Evolutionary conservation across 108 stramenopile genomes (phyloP), one percentile per base, ranked within the genome.

Genomic region (Nitzschia palea): DNA sequence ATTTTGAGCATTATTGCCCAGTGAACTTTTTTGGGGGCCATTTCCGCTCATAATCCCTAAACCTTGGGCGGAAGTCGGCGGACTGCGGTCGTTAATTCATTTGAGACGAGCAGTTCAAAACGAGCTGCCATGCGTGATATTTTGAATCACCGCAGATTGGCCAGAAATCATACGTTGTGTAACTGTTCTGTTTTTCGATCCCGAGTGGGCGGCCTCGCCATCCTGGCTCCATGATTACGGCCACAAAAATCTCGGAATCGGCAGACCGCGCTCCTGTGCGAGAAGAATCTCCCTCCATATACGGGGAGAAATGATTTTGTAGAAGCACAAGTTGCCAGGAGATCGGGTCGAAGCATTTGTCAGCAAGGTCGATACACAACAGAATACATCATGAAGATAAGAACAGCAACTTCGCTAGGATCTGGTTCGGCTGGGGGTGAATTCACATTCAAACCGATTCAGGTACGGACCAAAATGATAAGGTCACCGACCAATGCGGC

Each of bases 391-490:
- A 67, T 56, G 37, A 73, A 29, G 71, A 35, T 64, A 30, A 44
- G 56, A 65, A 27, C 62, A 28, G 44, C 20, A 6, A 43, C 30
- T 68, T 25, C 71, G 55, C 63, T 57, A 22, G 63, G 26, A 40
- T 20, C 62, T 32, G 61, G 63, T 34, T 48, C 30, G 55, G 42
- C 61, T 30, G 56, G 54, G 34, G 68, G 71, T 26, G 77, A 78
- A 29, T 88, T 77, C 35, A 81, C 80, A 52, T 88, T 88, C 74
- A 88, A 81, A 68, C 84, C 84, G 55, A 86, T 86, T 80, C 81
- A 82, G 81, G 84, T 86, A 74, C 55, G 84, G 33, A 4, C n/a
- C 53, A 31, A 37, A 48, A 48, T 20, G 17, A 20, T 18, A 5
- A 48, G 8, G 47, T 12, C 6, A 40, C 12, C 18, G 17, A 48